phyloP scores from a whole-genome alignment of 768 basidiomycete species.

The Boletus tomentosulus region DNA sequence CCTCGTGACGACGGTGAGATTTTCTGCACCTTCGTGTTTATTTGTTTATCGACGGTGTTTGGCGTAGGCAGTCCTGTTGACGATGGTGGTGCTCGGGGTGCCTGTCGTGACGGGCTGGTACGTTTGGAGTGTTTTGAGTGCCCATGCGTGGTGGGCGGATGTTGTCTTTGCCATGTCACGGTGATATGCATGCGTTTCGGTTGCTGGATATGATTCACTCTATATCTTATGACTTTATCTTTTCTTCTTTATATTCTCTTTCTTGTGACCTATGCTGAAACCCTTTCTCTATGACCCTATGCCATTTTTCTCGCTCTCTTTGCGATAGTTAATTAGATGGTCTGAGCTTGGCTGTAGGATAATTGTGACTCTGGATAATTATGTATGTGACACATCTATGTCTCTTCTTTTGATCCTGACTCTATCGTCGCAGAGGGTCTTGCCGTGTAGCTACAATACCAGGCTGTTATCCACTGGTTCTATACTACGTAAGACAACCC shows the following conservation, averaged over 20 bases:
- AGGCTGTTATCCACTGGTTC: too few relatives aligned
- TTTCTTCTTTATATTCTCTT: too few relatives aligned
- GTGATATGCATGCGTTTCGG: background rate
- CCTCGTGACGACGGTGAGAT: conserved; percentile 12
- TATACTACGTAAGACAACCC: too few relatives aligned
- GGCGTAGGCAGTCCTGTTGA: conserved; percentile 19
- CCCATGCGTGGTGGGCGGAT: conserved; percentile 10
- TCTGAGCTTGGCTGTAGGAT: background rate
- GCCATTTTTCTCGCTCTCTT: background rate
- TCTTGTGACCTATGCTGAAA: background rate
- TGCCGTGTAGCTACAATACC: too few relatives aligned
- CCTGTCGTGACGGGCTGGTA: conserved; percentile 23
- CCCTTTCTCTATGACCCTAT: background rate
- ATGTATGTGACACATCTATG: too few relatives aligned
- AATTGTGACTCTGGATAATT: background rate
- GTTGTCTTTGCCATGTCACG: too few relatives aligned
- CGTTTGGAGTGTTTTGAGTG: background rate
- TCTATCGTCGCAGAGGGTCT: too few relatives aligned
- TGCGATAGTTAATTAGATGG: background rate
- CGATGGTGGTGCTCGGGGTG: conserved; percentile 13
- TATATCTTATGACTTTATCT: too few relatives aligned
- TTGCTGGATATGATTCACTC: background rate
- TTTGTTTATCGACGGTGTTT: background rate
- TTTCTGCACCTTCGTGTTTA: background rate
- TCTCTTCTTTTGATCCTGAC: too few relatives aligned